Evolutionary conservation across 2,329 filamentous ascomycete genomes (phyloP).

Genomic region (Berkeleyomyces rouxiae): DNA sequence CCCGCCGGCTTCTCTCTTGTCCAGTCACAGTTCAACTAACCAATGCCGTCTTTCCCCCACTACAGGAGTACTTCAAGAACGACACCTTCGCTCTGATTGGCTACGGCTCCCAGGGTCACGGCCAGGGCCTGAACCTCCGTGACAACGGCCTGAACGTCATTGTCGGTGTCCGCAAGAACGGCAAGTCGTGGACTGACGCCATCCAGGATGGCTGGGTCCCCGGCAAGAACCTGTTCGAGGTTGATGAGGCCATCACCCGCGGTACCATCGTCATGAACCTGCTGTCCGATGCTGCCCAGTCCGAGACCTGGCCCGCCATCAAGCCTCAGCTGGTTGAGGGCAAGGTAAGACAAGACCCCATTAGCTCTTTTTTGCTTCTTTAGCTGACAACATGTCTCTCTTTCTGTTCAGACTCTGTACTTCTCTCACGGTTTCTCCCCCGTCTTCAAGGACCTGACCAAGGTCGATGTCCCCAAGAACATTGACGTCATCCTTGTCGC

Average conservation of each 20-base stretch:
- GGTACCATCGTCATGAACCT: slow-evolving; percentile 99
- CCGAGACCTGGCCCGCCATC: slow-evolving; percentile 94
- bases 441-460: slow-evolving; percentile 98
- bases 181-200: slow-evolving; percentile 96
- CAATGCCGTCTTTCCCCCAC: not conserved
- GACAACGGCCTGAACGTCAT: slow-evolving; percentile 99
- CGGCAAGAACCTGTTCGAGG: slow-evolving; percentile 97
- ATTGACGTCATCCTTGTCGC: slow-evolving; percentile 99
- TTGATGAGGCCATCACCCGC: slow-evolving; percentile 86
- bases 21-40: slow-evolving; percentile 1
- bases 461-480: slow-evolving; percentile 88
- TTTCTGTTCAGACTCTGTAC: slow-evolving; percentile 65
- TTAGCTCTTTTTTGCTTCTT: not conserved
- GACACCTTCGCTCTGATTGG: slow-evolving; percentile 98
- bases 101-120: slow-evolving; percentile 95
- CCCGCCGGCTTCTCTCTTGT: not conserved
- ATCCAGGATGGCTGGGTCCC: slow-evolving; percentile 93
- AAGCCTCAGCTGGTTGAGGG: slow-evolving; percentile 97
- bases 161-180: slow-evolving; percentile 94
- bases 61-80: slow-evolving; percentile 96
- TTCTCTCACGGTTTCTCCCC: slow-evolving; percentile 99
- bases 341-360: slow-evolving; percentile 48
- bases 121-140: slow-evolving; percentile 97
- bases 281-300: slow-evolving; percentile 92
- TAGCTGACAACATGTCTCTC: not conserved